Percentiles rank a stretch among this genome's conserved stretches.
phyloP scores from a whole-genome alignment of 139 green algal genomes.

The Eudorina sp. region DNA sequence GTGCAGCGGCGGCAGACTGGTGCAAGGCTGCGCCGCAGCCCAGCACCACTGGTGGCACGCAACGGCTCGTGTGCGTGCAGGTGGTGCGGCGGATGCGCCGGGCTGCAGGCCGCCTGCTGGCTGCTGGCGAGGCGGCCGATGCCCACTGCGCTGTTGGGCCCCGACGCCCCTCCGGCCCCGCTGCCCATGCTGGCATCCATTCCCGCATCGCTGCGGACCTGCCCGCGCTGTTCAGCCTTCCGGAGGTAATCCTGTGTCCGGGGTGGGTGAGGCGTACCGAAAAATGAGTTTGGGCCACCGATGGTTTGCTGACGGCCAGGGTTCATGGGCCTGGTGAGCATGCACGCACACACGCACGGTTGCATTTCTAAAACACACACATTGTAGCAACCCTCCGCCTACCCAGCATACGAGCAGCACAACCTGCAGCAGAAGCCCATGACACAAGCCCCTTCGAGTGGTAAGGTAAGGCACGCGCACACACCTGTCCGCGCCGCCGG shows the following conservation, averaged over 20 bases:
- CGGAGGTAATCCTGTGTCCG: neutral
- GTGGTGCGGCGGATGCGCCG: conserved; percentile 6
- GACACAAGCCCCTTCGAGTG: conserved; percentile 3
- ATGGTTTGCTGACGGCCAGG: neutral
- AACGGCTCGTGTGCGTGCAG: neutral
- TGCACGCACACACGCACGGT: neutral
- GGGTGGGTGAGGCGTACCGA: neutral
- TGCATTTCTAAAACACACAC: neutral
- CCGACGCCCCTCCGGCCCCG: neutral
- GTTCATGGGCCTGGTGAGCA: neutral
- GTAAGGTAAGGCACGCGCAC: neutral
- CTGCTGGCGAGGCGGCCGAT: neutral
- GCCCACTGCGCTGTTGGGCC: neutral
- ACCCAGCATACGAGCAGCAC: no score
- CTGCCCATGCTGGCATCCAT: neutral
- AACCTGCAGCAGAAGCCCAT: neutral
- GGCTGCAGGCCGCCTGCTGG: conserved; percentile 22
- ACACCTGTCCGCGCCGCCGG: conserved; percentile 14
- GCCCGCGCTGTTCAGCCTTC: neutral
- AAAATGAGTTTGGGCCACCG: neutral
- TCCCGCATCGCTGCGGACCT: neutral
- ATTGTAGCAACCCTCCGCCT: no score
- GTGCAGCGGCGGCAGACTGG: conserved; percentile 3
- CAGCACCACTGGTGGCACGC: neutral
- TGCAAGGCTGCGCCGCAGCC: conserved; percentile 9